phyloP scores from a whole-genome alignment of 805 yeast genomes.

The Candida palmyrensis region DNA sequence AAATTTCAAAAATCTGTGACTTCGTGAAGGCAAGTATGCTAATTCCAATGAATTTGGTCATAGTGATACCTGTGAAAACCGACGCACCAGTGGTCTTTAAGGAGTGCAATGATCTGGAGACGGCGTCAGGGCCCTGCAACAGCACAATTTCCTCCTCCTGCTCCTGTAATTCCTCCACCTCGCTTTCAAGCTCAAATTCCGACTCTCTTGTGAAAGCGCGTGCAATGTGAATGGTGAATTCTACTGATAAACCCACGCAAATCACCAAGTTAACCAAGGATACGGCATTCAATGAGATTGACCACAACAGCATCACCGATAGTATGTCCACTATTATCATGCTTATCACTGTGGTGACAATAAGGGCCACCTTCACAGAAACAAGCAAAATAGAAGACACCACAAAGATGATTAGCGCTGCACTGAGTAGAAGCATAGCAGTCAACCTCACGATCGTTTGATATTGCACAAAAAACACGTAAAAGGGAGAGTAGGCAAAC shows the following conservation, averaged over 20 bases:
- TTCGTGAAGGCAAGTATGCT: constrained; percentile 79
- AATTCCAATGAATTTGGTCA: constrained; percentile 88
- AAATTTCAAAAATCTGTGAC: constrained; percentile 84
- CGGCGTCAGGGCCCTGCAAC: constrained; percentile 1
- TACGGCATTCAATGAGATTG: constrained; percentile 80
- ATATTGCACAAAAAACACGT: constrained; percentile 90
- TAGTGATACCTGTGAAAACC: constrained; percentile 83
- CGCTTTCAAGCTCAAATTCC: constrained; percentile 11
- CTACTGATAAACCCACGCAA: constrained; percentile 92
- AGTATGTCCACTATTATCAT: constrained; percentile 69
- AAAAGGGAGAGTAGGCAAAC: constrained; percentile 91
- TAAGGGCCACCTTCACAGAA: constrained; percentile 52
- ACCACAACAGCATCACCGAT: constrained; percentile 74
- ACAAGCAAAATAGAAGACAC: constrained; percentile 61
- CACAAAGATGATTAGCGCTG: constrained; percentile 47
- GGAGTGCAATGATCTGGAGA: constrained; percentile 33
- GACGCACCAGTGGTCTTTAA: constrained; percentile 81
- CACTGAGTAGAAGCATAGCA: constrained; percentile 46
- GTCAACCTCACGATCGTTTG: constrained; percentile 58
- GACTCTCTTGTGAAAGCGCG: constrained; percentile 57
- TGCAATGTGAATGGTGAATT: constrained; percentile 84
- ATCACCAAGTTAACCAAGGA: constrained; percentile 84
- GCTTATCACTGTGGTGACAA: constrained; percentile 53
- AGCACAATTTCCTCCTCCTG: constrained; percentile 8
- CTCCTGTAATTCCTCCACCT: constrained; percentile 12